These are phyloP conservation scores for Rubus idaeus DNA, from an alignment of 306 rosid genomes.

Conservation along the genomic window DNA sequence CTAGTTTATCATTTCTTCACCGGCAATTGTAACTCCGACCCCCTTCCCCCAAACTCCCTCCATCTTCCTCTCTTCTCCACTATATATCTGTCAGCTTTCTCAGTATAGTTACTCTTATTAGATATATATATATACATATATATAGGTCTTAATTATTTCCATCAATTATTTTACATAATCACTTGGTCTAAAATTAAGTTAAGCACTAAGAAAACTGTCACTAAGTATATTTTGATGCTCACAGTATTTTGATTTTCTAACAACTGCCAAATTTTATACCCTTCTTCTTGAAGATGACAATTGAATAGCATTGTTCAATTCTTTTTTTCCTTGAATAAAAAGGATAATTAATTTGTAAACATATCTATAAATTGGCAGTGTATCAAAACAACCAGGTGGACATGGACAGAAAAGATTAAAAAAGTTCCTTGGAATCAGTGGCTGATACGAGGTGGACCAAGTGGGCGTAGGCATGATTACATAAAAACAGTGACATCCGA, in stretches of 20 bases:
- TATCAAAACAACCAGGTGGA: not conserved
- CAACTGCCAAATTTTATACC: not conserved
- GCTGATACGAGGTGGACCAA: not conserved
- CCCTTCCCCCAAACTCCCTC: not conserved
- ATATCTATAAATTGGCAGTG: not conserved
- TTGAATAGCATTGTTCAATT: not conserved
- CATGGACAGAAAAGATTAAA: not conserved
- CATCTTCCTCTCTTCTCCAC: not conserved
- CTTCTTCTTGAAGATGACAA: too few species aligned
- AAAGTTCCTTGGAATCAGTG: constrained; percentile 13
- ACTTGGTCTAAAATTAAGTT: not conserved
- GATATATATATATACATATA: too few species aligned
- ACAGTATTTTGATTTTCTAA: not conserved
- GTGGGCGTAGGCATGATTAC: constrained; percentile 20
- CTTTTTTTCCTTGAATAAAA: not conserved
- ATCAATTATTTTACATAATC: not conserved
- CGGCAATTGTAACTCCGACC: not conserved
- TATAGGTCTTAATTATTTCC: not conserved
- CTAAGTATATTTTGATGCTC: too few species aligned
- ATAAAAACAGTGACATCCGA: constrained; percentile 19
- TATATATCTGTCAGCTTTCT: not conserved
- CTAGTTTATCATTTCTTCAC: not conserved
- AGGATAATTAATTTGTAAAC: not conserved
- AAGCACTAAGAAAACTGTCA: too few species aligned
- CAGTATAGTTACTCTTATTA: not conserved